Percentiles rank a stretch among this genome's conserved stretches.
phyloP scores from a whole-genome alignment of 208 protist species.

The Acanthamoeba sp. region DNA sequence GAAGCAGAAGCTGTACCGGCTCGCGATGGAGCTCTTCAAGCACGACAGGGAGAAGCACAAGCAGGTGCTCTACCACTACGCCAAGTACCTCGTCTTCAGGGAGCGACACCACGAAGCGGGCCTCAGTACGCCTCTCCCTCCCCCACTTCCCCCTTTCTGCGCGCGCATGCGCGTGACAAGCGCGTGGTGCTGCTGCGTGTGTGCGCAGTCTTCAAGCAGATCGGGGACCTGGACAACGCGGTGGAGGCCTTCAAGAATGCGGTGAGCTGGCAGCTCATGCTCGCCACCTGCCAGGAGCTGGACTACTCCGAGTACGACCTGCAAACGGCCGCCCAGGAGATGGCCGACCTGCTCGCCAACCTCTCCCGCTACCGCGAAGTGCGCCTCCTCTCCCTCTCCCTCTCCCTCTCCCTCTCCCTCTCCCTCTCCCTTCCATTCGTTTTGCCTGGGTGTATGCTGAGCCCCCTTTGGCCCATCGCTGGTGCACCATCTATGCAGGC shows the following conservation, averaged over 20 bases:
- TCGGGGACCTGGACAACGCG: conserved; percentile 65
- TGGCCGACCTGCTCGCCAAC: conserved; percentile 63
- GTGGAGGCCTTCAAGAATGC: conserved; percentile 71
- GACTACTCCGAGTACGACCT: conserved; percentile 48
- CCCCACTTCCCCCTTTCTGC: not conserved
- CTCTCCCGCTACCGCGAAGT: conserved; percentile 58
- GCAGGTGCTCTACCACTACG: conserved; percentile 59
- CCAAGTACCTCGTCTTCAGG: conserved; percentile 36
- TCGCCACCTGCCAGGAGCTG: conserved; percentile 37
- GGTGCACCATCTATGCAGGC: not conserved
- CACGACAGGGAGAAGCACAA: conserved; percentile 20
- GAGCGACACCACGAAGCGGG: conserved; percentile 72
- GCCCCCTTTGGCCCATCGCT: not conserved
- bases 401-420: not conserved
- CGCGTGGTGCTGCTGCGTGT: not conserved
- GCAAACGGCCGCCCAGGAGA: conserved; percentile 23
- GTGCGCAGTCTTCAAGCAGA: conserved; percentile 63
- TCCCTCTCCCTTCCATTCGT: too few species aligned
- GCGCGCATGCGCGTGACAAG: not conserved
- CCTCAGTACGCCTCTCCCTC: not conserved
- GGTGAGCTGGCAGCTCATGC: conserved; percentile 65
- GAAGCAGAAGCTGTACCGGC: conserved; percentile 63
- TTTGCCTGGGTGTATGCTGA: not conserved
- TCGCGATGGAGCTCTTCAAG: conserved; percentile 69
- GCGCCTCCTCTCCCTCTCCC: not conserved